Base-by-base conservation (phyloP, 148 eudicot genomes). In the Vaccinium vitisidaea region DNA sequence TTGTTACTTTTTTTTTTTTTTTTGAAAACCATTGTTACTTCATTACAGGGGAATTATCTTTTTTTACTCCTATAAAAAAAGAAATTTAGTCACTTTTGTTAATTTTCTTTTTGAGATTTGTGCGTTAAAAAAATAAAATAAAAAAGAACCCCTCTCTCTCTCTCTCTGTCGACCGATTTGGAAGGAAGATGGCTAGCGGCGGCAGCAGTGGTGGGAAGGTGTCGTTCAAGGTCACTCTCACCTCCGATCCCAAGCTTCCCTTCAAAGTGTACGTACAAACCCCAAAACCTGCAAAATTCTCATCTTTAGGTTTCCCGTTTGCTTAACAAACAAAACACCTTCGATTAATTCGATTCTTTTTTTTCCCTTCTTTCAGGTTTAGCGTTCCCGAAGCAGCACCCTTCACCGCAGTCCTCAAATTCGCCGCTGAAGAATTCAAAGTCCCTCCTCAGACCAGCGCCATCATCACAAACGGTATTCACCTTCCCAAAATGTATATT, bases 381-480 rank as follows among this genome's bases (percentile, higher is more conserved):
- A 94, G 98, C 85, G 97, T 96, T 14, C 99, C 97, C 10, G 99
- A 96, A 89, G 99, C 92, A 6, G 99, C 98, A 27, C 99, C 97
- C 16, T 95, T 96, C 88, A 96, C 99, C 4, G 99, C 99, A 2
- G 99, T 96, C 36, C 91, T 97, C 43, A 97, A 97, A 90, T 97
- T 89, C 83, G 93, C 98, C 7, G 99, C 99, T n/a, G 99, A 97
- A 84, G 99, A 97, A 89, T 97, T 97, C 84, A 97, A 97, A 85
- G 99, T 97, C 46, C 99, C 99, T 86, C 98, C 99, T 10, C 99
- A 97, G 83, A 97, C 99, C 83, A 95, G 98, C 87, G 99, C 98
- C 21, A 95, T 97, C 85, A 97, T 97, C 90, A 97, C 99, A 82
- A 95, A 95, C 77, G 98, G 98, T 95, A 90, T 0, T 25, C 39